phyloP scores from a whole-genome alignment of 306 rosid genomes.

The Calophaca sinica region DNA sequence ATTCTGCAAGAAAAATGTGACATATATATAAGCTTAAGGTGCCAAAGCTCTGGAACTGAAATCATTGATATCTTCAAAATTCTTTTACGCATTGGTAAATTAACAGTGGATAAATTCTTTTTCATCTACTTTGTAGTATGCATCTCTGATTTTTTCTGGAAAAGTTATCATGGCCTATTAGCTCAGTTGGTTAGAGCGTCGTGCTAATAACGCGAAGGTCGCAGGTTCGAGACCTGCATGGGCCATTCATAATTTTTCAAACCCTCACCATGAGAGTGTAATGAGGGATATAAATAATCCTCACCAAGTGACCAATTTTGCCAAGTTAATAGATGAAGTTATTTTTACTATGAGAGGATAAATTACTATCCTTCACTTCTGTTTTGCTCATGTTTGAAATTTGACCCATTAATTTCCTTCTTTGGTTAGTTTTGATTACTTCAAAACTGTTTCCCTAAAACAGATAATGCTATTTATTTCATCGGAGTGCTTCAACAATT shows the following conservation, averaged over 20 bases:
- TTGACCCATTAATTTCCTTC: neutral
- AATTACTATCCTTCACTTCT: slow-evolving; percentile 10
- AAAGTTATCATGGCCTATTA: neutral
- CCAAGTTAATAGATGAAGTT: neutral
- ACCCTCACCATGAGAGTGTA: neutral
- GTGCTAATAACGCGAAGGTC: too few species aligned
- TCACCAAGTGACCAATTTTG: slow-evolving; percentile 8
- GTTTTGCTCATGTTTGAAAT: slow-evolving; percentile 10
- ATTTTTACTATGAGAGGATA: neutral
- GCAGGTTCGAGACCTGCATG: too few species aligned
- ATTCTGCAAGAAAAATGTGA: slow-evolving; percentile 60
- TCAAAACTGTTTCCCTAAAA: slow-evolving; percentile 7
- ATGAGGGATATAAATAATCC: neutral
- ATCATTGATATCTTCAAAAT: slow-evolving; percentile 12
- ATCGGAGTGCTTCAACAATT: neutral
- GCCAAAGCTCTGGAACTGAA: slow-evolving; percentile 25
- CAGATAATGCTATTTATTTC: slow-evolving; percentile 26
- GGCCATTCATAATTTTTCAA: too few species aligned
- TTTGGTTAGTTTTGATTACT: slow-evolving; percentile 9
- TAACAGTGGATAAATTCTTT: neutral
- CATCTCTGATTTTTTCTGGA: neutral
- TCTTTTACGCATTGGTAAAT: neutral
- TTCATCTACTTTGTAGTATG: neutral
- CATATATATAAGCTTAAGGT: slow-evolving; percentile 38
- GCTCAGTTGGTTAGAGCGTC: too few species aligned